These are phyloP conservation scores for Irpex sp. DNA, from an alignment of 1,284 basidiomycete genomes.

Conservation along the genomic window DNA sequence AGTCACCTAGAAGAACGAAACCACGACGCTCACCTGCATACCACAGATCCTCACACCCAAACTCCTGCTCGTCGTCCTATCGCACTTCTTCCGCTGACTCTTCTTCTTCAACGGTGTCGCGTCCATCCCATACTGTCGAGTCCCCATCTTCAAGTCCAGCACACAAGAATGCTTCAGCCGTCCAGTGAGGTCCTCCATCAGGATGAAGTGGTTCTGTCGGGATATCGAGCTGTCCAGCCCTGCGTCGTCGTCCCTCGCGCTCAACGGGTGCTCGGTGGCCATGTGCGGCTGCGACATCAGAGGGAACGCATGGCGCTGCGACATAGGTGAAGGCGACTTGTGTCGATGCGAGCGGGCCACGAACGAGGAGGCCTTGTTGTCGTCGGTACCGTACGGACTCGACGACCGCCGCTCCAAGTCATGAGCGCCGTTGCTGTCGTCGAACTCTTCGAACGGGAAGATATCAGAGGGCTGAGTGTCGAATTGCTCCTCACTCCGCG, in stretches of 20 bases:
- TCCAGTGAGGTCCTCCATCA: slow-evolving; percentile 98
- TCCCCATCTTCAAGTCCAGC: slow-evolving; percentile 98
- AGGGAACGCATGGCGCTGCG: slow-evolving; percentile 17
- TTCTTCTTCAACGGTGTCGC: slow-evolving; percentile 92
- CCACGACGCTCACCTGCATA: slow-evolving; percentile 84
- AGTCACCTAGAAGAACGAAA: neutral
- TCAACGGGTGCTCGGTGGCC: slow-evolving; percentile 25
- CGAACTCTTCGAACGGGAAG: slow-evolving; percentile 19
- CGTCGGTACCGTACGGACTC: neutral
- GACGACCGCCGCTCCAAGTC: neutral
- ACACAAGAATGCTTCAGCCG: slow-evolving; percentile 94
- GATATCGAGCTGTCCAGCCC: slow-evolving; percentile 41
- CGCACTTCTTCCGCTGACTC: slow-evolving; percentile 98
- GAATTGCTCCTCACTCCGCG: slow-evolving; percentile 58
- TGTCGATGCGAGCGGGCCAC: slow-evolving; percentile 36
- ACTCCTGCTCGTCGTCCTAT: slow-evolving; percentile 88
- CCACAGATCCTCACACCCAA: slow-evolving; percentile 95
- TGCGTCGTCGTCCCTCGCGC: slow-evolving; percentile 22
- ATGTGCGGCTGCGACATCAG: slow-evolving; percentile 17
- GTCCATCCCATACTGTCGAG: slow-evolving; percentile 96
- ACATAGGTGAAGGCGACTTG: slow-evolving; percentile 56
- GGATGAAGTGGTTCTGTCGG: slow-evolving; percentile 95
- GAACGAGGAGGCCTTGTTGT: slow-evolving; percentile 19
- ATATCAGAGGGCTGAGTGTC: slow-evolving; percentile 26
- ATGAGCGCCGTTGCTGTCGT: slow-evolving; percentile 1